Base-by-base conservation (phyloP, 2,329 filamentous ascomycete species). In the Beauveria medogensis region DNA sequence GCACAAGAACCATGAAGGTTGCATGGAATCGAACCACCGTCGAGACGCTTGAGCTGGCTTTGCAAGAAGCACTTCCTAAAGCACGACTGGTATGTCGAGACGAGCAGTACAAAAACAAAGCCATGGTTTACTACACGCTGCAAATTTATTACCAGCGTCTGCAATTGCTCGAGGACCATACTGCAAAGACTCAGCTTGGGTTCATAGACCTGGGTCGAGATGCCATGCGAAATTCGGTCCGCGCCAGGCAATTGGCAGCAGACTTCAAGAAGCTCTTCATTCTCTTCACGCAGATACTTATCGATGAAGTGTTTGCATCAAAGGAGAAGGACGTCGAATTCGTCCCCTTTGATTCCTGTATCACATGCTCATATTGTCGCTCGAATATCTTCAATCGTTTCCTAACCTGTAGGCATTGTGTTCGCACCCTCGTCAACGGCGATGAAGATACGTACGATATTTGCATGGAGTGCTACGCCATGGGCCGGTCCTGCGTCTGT, bases 71-170 rank as follows among this genome's bases (percentile, higher is more conserved):
- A 0, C 80, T 99, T 3, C 92, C 92, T 0, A 91, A 92, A 67
- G 91, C 92, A 10, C 85, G 92, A 14, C 84, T 97, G 66, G 93
- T 97, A 3, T 97, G 94, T 70, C 89, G 94, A 43, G 94, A 99
- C 66, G 94, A 99, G 72, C 93, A 97, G 72, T 99, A 99, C 79
- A 97, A 97, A 73, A 97, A 96, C 76, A 97, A 97, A 72, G 91
- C 92, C 5, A 97, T 97, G 62, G 81, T 97, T 50, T 96, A 92
- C 72, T 96, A 88, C 70, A 91, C 92, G 0, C 79, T 97, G 3
- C 77, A 88, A 12, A 94, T 92, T 68, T 97, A 97, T 71, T 78
- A 81, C 64, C 77, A 78, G n/a, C 78, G 84, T 55, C 81, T 90
- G 18, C 71, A 72, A 50, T 76, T 80, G 26, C 77, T 83, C 54